Percentiles rank a stretch among this genome's conserved stretches.
phyloP scores from a whole-genome alignment of 1,284 basidiomycete genomes.

The Malassezia nana region DNA sequence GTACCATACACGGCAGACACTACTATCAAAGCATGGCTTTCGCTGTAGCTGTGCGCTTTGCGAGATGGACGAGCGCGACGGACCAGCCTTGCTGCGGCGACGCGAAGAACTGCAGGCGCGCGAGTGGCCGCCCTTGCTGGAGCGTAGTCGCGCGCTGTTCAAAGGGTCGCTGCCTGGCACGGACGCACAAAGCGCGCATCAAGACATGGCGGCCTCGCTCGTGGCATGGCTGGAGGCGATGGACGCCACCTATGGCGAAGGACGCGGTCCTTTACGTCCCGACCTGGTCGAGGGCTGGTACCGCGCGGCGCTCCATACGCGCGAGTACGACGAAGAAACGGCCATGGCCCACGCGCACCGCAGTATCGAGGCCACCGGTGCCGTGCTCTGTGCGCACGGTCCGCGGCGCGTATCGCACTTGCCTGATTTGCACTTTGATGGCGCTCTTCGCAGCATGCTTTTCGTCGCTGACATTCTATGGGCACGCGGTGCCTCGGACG shows the following conservation, averaged over 20 bases:
- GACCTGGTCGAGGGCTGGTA: conserved; percentile 34
- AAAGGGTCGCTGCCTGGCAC: conserved; percentile 17
- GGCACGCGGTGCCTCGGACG: not conserved
- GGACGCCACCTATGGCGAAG: conserved; percentile 26
- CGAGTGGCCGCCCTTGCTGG: conserved; percentile 28
- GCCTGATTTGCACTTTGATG: conserved; percentile 36
- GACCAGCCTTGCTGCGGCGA: conserved; percentile 20
- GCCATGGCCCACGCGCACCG: conserved; percentile 19
- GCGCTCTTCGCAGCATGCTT: conserved; percentile 29
- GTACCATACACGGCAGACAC: conserved; percentile 28
- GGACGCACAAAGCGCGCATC: conserved; percentile 25
- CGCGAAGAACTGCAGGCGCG: conserved; percentile 29
- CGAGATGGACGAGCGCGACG: conserved; percentile 31
- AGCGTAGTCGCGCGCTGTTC: conserved; percentile 33
- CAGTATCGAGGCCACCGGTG: conserved; percentile 23
- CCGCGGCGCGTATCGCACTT: conserved; percentile 17
- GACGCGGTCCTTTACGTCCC: conserved; percentile 24
- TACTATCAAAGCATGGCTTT: conserved; percentile 44
- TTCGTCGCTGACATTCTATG: conserved; percentile 17
- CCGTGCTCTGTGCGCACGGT: conserved; percentile 2
- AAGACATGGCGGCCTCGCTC: conserved; percentile 28
- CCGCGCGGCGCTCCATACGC: conserved; percentile 24
- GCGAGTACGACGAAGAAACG: conserved; percentile 18
- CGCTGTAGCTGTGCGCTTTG: conserved; percentile 38
- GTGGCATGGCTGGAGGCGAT: conserved; percentile 25